These are phyloP conservation scores for Scutellaria barbata DNA, from an alignment of 257 asterid genomes.

Conservation along the genomic window DNA sequence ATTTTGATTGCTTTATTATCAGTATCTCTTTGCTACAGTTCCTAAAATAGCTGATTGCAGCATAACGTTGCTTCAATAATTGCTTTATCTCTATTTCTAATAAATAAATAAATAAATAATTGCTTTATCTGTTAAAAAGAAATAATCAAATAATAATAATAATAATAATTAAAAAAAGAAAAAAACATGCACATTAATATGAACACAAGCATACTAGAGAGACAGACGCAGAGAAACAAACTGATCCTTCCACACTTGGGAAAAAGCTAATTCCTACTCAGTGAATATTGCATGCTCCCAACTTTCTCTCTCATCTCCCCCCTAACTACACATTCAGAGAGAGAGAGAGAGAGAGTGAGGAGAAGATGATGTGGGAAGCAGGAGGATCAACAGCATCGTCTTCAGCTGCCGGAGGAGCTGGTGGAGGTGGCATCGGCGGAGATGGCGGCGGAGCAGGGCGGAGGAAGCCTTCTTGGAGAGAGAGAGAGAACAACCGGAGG, in stretches of 20 bases:
- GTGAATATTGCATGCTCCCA: conserved; percentile 29
- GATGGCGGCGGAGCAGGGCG: conserved; percentile 55
- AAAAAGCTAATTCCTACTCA: conserved; percentile 54
- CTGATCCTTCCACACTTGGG: conserved; percentile 47
- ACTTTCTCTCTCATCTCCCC: not conserved
- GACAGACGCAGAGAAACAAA: conserved; percentile 20
- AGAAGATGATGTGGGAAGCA: conserved; percentile 89
- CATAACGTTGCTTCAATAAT: too few species aligned
- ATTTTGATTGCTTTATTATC: too few species aligned
- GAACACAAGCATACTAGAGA: conserved; percentile 18
- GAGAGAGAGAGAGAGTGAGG: not conserved
- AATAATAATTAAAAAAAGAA: not conserved
- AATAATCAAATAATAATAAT: not conserved
- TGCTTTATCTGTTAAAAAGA: conserved; percentile 12
- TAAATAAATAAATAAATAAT: not conserved
- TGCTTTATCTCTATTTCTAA: too few species aligned
- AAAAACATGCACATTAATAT: conserved; percentile 32
- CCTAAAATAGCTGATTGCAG: too few species aligned
- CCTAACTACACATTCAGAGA: not conserved
- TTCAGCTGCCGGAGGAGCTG: conserved; percentile 54
- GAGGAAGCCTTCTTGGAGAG: conserved; percentile 97
- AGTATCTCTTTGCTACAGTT: too few species aligned
- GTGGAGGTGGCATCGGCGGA: conserved; percentile 31
- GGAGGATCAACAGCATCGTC: conserved; percentile 72
- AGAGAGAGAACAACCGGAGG: conserved; percentile 95